Base-by-base conservation (phyloP, 345 rosid species). In the Erodium maritimum region DNA sequence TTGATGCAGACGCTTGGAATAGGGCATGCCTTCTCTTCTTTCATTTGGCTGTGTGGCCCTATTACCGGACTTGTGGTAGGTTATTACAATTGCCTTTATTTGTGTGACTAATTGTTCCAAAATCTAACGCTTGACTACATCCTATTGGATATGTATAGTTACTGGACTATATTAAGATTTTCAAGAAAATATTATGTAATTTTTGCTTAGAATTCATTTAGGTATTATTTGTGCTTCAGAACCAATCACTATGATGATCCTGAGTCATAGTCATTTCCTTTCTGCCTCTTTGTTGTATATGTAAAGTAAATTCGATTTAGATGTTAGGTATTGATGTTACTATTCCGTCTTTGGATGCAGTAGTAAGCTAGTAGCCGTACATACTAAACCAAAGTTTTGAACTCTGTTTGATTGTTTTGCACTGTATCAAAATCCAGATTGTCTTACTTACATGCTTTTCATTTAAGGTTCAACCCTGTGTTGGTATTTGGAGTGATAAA, bases 401-500 rank as follows among this genome's bases (percentile, higher is more conserved):
- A 42, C 37, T 42, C 16, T 42, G 12, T 10, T 10, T 42, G 48
- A 14, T 42, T 42, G 48, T 42, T 12, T 9, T 3, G 17, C 17
- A 42, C 48, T 42, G 3, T 42, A 42, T 42, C 48, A 10, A 10
- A 42, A 42, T 42, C 48, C 17, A 42, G 48, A 42, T 42, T 42
- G 11, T 42, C 48, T 42, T 42, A 42, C 48, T 42, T 42, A 16
- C 17, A 42, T 42, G 17, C 11, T 42, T 42, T 42, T 42, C 48
- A 42, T 42, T 60, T 55, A 73, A 89, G 99, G 95, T 89, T 76
- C 96, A 93, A 81, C 99, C 99, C 65, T 89, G 87, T 77, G 95
- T 93, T 66, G 99, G 99, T 54, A 87, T 86, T 53, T 89, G 96
- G 96, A 93, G 99, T 74, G 96, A 89, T 70, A 93, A 89, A 70